Conservation (phyloP, 2,329 filamentous ascomycete genomes). For the Cordyceps cateniannulata region DNA sequence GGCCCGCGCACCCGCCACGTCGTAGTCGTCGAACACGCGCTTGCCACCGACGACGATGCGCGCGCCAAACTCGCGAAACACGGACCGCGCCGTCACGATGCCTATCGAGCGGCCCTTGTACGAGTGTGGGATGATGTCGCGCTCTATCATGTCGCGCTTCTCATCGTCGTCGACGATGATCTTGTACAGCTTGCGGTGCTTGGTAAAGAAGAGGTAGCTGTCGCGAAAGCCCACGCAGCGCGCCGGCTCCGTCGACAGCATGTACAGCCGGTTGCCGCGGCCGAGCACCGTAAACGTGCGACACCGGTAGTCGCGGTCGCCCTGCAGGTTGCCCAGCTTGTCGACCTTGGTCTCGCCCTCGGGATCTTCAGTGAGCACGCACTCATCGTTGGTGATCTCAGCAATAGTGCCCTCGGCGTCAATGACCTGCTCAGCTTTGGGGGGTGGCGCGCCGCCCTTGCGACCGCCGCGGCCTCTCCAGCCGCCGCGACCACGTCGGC, state of each 20-base stretch:
- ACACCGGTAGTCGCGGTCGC: conserved; percentile 86
- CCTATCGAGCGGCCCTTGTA: conserved; percentile 98
- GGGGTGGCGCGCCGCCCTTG: conserved; percentile 62
- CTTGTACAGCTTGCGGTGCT: conserved; percentile 93
- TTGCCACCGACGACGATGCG: conserved; percentile 89
- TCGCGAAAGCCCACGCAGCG: conserved; percentile 95
- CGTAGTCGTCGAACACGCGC: conserved; percentile 83
- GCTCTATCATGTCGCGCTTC: conserved; percentile 91
- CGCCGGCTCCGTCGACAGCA: conserved; percentile 96
- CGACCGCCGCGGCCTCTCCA: conserved; percentile 63
- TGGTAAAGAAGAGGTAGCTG: conserved; percentile 98
- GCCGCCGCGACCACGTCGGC: conserved; percentile 60
- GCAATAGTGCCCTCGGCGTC: conserved; percentile 92
- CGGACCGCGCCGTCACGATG: conserved; percentile 90
- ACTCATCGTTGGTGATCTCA: conserved; percentile 87
- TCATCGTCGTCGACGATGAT: conserved; percentile 98
- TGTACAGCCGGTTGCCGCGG: conserved; percentile 82
- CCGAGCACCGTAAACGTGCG: conserved; percentile 88
- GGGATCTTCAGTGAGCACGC: conserved; percentile 76
- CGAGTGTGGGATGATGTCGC: conserved; percentile 92
- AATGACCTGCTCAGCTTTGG: conserved; percentile 75
- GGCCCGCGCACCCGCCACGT: conserved; percentile 65
- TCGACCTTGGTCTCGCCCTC: conserved; percentile 93
- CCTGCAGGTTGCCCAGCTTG: conserved; percentile 75
- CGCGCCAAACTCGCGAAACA: conserved; percentile 94